Conservation (phyloP, 208 protist genomes). For the Leishmania major region DNA sequence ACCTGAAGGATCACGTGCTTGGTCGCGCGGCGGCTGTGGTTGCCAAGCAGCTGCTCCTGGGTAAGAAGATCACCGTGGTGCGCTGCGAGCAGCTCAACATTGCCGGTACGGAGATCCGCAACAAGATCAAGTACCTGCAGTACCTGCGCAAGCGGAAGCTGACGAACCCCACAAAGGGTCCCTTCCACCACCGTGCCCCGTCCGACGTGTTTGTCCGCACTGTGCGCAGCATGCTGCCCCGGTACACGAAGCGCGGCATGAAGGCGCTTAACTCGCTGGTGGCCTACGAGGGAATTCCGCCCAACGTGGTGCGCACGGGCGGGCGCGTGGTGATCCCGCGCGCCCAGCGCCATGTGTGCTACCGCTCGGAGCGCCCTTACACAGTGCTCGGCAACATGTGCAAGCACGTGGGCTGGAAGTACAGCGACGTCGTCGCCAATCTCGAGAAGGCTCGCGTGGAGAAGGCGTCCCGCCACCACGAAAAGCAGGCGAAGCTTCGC, state of each 20-base stretch:
- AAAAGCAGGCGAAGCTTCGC: conserved; percentile 74
- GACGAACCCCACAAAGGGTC: conserved; percentile 98
- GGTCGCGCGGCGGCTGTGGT: conserved; percentile 97
- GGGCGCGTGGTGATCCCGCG: conserved; percentile 73
- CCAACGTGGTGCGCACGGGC: conserved; percentile 68
- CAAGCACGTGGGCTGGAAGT: conserved; percentile 91
- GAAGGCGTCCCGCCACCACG: conserved; percentile 69
- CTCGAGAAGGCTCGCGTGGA: conserved; percentile 77
- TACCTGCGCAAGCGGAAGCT: conserved; percentile 97
- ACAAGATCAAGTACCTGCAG: conserved; percentile 96
- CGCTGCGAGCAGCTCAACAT: conserved; percentile 97
- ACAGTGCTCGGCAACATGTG: conserved; percentile 87
- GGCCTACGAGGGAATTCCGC: conserved; percentile 83
- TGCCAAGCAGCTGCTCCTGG: conserved; percentile 97
- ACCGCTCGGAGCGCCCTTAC: conserved; percentile 78
- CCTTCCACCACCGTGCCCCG: conserved; percentile 98
- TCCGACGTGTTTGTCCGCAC: conserved; percentile 95
- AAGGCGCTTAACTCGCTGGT: conserved; percentile 71
- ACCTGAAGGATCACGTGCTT: conserved; percentile 97
- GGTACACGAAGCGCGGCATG: conserved; percentile 90
- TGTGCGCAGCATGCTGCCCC: conserved; percentile 98
- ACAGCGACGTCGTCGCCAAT: conserved; percentile 82
- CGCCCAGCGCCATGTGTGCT: conserved; percentile 79
- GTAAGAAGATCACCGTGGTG: conserved; percentile 97
- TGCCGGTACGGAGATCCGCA: conserved; percentile 96